Evolutionary conservation across 2,329 filamentous ascomycete species (phyloP).

Genomic region (Stemphylium lycopersici): DNA sequence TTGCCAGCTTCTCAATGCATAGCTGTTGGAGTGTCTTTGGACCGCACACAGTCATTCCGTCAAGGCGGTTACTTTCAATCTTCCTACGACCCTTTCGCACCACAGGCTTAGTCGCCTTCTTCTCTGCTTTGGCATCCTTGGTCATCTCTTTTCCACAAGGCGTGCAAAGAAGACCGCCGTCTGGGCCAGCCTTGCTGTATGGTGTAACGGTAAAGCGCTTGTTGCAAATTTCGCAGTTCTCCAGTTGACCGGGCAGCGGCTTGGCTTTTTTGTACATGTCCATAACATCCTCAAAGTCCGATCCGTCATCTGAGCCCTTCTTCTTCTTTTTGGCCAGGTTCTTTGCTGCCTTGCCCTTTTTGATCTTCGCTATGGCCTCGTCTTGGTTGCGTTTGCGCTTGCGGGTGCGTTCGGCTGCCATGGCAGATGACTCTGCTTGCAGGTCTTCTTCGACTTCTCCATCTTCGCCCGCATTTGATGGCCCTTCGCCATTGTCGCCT

Average conservation of each 20-base stretch:
- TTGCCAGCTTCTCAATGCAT: slow-evolving; percentile 68
- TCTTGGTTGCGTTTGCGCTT: slow-evolving; percentile 66
- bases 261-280: slow-evolving; percentile 63
- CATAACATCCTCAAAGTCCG: slow-evolving; percentile 56
- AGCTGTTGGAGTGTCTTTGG: slow-evolving; percentile 71
- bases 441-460: slow-evolving; percentile 42
- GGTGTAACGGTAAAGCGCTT: slow-evolving; percentile 93
- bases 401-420: slow-evolving; percentile 53
- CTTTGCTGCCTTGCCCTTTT: slow-evolving; percentile 58
- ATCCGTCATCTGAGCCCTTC: slow-evolving; percentile 52
- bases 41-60: slow-evolving; percentile 70
- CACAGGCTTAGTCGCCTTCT: slow-evolving; percentile 64
- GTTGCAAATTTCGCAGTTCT: slow-evolving; percentile 82
- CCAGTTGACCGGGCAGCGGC: slow-evolving; percentile 81
- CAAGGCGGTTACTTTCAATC: slow-evolving; percentile 81
- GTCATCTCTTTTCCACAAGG: slow-evolving; percentile 78
- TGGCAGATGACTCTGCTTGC: slow-evolving; percentile 47
- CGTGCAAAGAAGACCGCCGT: slow-evolving; percentile 84
- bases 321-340: slow-evolving; percentile 53
- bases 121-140: slow-evolving; percentile 67
- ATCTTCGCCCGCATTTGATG: slow-evolving; percentile 43
- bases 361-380: slow-evolving; percentile 52
- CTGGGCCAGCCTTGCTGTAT: slow-evolving; percentile 80
- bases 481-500: slow-evolving; percentile 46
- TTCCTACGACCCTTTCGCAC: slow-evolving; percentile 71